Base-by-base conservation (phyloP, 1,284 basidiomycete genomes). In the Xerocomus minutiporus region DNA sequence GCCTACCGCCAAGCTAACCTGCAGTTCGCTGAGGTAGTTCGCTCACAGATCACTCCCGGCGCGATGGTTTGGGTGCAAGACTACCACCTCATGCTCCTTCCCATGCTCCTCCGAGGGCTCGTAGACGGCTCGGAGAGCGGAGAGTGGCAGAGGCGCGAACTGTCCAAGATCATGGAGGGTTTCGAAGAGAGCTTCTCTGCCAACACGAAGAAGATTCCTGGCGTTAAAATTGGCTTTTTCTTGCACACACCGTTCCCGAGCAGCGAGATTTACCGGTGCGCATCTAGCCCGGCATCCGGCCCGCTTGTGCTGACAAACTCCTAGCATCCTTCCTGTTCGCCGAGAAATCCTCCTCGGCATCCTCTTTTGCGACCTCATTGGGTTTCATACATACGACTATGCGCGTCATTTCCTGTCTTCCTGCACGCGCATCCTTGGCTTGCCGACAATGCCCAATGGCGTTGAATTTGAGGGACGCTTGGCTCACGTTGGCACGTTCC, bases 371-470 rank as follows among this genome's bases (percentile, higher is more conserved):
- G 97, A 99, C 68, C 80, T 99, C 57, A 93, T 97, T 61, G 94
- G 94, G 46, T 99, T 99, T 82, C 96, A 99, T 76, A 99, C 97
- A 1, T 99, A 97, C 72, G 97, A 99, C 73, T 99, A 99, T 67
- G 96, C 96, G 1, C 93, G 97, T 26, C 96, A 99, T 73, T 99
- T 99, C 81, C 79, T 99, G 39, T 97, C 95, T 1, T 96, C 94
- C 34, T 98, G 96, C 73, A 97, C 96, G 2, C 90, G 97, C 46
- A 96, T 99, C 59, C 84, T 99, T 23, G 91, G 89, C 29, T 77
- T 98, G n/a, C 88, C 93, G 4, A 97, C 96, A 1, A 95, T 97
- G 87, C 96, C 96, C 5, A 99, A 99, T 69, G 94, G 96, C 49
- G 90, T 97, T 62, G 93, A 97, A 65, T 96, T 97, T 63, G 93